Evolutionary conservation across 352 stramenopile species (phyloP).

Genomic region (Pythium apleroticum): DNA sequence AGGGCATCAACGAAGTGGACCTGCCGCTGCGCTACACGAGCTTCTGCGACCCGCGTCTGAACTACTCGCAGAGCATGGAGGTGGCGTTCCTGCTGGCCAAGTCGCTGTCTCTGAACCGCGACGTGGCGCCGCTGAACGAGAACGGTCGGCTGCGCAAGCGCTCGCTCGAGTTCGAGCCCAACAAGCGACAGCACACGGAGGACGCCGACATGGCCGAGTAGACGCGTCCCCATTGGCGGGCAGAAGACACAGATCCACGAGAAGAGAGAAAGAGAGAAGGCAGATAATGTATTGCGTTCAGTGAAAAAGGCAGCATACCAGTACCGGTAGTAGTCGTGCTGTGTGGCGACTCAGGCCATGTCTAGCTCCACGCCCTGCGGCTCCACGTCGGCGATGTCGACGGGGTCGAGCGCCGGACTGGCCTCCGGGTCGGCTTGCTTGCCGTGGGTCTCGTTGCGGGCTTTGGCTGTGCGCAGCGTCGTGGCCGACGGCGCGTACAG

Average conservation of each 20-base stretch:
- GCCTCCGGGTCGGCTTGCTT: slow-evolving; percentile 28
- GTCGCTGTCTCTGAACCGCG: slow-evolving; percentile 67
- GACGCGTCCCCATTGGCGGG: neutral
- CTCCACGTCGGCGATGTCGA: slow-evolving; percentile 7
- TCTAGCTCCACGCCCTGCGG: slow-evolving; percentile 14
- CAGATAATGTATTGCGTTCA: slow-evolving; percentile 1
- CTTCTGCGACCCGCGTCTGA: slow-evolving; percentile 97
- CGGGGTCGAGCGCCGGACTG: slow-evolving; percentile 22
- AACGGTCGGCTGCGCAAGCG: slow-evolving; percentile 59
- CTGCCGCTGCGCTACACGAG: slow-evolving; percentile 95
- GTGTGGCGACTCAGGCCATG: neutral
- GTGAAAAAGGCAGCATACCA: neutral
- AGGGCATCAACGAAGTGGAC: slow-evolving; percentile 93
- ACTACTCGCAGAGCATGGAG: slow-evolving; percentile 98
- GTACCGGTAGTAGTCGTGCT: too few relatives aligned
- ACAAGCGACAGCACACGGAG: slow-evolving; percentile 42
- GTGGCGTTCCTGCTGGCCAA: slow-evolving; percentile 98
- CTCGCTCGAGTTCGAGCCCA: slow-evolving; percentile 47
- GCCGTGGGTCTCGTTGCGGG: slow-evolving; percentile 19
- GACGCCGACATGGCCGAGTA: neutral
- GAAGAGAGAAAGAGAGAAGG: neutral
- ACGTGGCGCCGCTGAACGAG: slow-evolving; percentile 63
- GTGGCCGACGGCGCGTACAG: slow-evolving; percentile 50
- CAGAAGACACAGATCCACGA: slow-evolving; percentile 7
- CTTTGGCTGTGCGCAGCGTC: slow-evolving; percentile 32